These are phyloP conservation scores for Gossypium davidsonii DNA, from an alignment of 441 rosid genomes.

Conservation along the genomic window DNA sequence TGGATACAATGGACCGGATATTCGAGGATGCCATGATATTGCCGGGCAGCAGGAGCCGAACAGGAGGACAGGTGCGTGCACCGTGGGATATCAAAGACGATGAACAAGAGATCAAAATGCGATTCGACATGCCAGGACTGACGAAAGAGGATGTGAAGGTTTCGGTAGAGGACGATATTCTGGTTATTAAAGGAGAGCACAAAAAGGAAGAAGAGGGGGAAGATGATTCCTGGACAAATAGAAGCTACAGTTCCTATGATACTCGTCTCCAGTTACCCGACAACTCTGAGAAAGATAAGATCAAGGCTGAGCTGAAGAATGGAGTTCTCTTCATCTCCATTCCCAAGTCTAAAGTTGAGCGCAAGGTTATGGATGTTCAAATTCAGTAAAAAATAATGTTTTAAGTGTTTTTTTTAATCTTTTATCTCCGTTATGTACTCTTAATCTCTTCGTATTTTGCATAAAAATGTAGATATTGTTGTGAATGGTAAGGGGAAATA, in stretches of 20 bases:
- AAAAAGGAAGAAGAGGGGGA: constrained; percentile 36
- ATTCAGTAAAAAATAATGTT: constrained; percentile 26
- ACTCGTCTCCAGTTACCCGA: constrained; percentile 60
- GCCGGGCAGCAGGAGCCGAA: constrained; percentile 32
- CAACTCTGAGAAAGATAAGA: constrained; percentile 50
- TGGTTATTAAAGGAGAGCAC: constrained; percentile 56
- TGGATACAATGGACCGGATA: constrained; percentile 66
- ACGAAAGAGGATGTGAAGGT: constrained; percentile 69
- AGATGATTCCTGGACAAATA: constrained; percentile 44
- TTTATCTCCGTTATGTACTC: neutral
- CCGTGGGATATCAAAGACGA: constrained; percentile 82
- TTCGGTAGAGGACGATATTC: constrained; percentile 51
- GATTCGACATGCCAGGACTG: constrained; percentile 85
- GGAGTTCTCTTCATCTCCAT: constrained; percentile 59
- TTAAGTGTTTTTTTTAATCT: neutral
- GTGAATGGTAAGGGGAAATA: no score
- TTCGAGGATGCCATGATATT: constrained; percentile 46
- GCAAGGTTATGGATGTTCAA: constrained; percentile 51
- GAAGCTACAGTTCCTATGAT: constrained; percentile 43
- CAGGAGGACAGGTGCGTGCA: constrained; percentile 35
- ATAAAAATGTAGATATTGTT: no score
- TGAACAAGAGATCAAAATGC: constrained; percentile 64
- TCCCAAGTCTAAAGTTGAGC: constrained; percentile 61
- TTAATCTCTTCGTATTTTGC: no score
- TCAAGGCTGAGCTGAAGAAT: constrained; percentile 70